phyloP scores from a whole-genome alignment of 768 basidiomycete species.

The Auricularia heimuer region DNA sequence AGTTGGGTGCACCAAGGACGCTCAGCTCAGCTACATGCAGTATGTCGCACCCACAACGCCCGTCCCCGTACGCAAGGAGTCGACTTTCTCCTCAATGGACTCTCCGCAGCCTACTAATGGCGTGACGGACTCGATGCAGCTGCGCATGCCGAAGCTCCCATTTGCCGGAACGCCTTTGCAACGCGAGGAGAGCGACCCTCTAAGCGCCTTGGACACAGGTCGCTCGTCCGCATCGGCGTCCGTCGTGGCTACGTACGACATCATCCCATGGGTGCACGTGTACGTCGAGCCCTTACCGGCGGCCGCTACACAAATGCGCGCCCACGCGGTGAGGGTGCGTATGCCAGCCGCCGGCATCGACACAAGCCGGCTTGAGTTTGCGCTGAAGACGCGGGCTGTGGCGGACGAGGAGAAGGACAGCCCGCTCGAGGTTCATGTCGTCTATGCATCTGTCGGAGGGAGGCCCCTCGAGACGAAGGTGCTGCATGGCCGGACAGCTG shows the following conservation, averaged over 20 bases:
- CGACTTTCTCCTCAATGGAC: neutral
- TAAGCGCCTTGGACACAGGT: neutral
- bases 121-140: neutral
- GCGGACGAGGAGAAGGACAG: neutral
- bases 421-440: neutral
- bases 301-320: neutral
- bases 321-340: neutral
- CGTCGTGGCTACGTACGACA: neutral
- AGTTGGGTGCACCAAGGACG: neutral
- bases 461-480: neutral
- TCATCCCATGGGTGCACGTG: neutral
- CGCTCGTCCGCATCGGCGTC: neutral
- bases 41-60: too few relatives aligned
- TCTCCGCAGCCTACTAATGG: neutral
- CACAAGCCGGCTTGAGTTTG: neutral
- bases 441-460: neutral
- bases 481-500: neutral
- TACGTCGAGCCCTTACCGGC: neutral
- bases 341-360: neutral
- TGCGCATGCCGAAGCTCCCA: neutral
- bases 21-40: neutral
- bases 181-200: neutral
- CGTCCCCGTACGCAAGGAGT: neutral
- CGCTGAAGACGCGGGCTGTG: constrained; percentile 3
- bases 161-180: neutral